Evolutionary conservation across 495 filamentous ascomycete genomes (phyloP), one percentile per base, ranked within the genome.

Genomic region (Polyplosphaeria fusca): DNA sequence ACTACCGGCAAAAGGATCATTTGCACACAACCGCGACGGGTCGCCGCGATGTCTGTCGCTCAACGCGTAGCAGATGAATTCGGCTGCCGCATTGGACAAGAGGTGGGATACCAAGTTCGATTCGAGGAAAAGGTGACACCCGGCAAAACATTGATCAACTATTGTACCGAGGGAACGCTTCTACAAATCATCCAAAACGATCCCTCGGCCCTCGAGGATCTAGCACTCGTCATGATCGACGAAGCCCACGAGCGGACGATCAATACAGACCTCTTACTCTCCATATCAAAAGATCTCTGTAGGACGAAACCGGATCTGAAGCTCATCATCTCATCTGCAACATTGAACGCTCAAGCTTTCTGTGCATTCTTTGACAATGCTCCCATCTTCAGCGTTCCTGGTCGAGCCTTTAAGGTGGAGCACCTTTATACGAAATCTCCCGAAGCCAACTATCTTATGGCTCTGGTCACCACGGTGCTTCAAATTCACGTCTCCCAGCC

Each of bases 151-250:
- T 78, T 91, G 37, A 71, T 98, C 23, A 95, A 96, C 70, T 98
- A 96, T 68, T 95, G 96, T 90, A 98, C 93, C 2, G 93, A 98
- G 68, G 93, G 93, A 57, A 96, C 97, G 91, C 77, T 97, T 39
- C 76, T 97, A 18, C 80, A 91, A 66, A 92, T 96, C 66, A 86
- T 96, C 59, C 79, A 96, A 62, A 91, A 89, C 0, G 90, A 96
- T 68, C 92, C 93, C 0, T 91, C 96, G 68, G 92, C 94, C 0
- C 86, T 89, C 51, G 72, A 97, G 11, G 78, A 84, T 11, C 82
- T 80, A n/a, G 97, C 97, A 66, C 86, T 89, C 0, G 88, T 86
- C 2, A 67, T 98, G 58, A 96, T 98, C 87, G 93, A 98, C 66
- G 93, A 98, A 68, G 93, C 94, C 16, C 93, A 98, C 79, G 93